These are phyloP conservation scores for Penicillium macrosclerotiorum DNA, from an alignment of 495 filamentous ascomycete species.

Conservation along the genomic window DNA sequence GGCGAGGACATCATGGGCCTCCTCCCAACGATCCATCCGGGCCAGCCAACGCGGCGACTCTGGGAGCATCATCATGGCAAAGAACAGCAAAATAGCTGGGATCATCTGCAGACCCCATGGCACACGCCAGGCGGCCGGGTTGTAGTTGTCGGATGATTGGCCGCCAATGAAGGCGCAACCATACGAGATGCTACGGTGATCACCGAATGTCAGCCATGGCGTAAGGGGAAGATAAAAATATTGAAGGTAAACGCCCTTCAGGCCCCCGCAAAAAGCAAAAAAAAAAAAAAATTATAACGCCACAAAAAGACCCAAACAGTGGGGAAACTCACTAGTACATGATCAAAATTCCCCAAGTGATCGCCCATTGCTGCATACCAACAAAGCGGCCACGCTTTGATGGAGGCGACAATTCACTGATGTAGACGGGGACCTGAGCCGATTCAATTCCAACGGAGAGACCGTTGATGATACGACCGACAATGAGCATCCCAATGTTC, in stretches of 20 bases:
- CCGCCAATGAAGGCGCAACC: constrained; percentile 58
- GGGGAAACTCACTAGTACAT: constrained; percentile 68
- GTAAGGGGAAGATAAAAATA: too few species aligned
- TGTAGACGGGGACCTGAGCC: constrained; percentile 76
- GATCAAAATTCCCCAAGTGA: constrained; percentile 67
- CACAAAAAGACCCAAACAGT: too few species aligned
- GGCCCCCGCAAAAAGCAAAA: too few species aligned
- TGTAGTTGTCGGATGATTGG: too few species aligned
- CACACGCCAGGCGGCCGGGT: constrained; percentile 61
- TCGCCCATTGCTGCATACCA: constrained; percentile 73
- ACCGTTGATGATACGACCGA: constrained; percentile 69
- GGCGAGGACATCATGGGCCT: constrained; percentile 65
- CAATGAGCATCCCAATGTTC: constrained; percentile 72
- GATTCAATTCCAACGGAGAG: constrained; percentile 72
- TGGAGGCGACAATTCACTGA: constrained; percentile 68
- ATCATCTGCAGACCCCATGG: constrained; percentile 74
- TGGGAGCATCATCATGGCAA: constrained; percentile 67
- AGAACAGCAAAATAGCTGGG: constrained; percentile 60
- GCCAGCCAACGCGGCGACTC: constrained; percentile 73
- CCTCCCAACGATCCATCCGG: constrained; percentile 63
- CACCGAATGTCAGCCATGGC: too few species aligned
- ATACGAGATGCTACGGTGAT: too few species aligned
- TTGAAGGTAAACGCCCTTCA: too few species aligned
- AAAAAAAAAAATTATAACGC: too few species aligned
- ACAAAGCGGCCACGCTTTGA: constrained; percentile 67